Conservation (phyloP, 805 yeast species). For the Blastobotrys robertii region DNA sequence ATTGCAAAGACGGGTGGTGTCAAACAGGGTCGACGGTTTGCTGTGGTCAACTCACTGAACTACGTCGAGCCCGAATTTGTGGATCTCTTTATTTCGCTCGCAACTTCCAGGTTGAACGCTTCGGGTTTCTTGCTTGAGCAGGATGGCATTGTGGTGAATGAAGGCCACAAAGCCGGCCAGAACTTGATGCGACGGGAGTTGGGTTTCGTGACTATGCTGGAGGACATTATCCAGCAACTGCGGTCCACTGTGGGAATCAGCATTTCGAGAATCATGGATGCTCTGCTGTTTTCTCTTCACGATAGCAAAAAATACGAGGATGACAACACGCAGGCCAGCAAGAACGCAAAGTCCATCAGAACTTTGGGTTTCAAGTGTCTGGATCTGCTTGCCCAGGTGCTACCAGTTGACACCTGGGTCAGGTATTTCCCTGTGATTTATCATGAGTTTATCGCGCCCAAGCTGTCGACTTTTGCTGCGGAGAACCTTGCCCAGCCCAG, state of each 20-base stretch:
- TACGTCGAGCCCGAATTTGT: constrained; percentile 35
- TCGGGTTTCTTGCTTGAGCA: constrained; percentile 25
- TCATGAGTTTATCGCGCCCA: constrained; percentile 46
- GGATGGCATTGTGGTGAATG: not conserved
- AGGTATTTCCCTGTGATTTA: constrained; percentile 41
- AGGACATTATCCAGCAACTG: constrained; percentile 46
- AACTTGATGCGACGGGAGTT: constrained; percentile 16
- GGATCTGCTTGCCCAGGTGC: constrained; percentile 45
- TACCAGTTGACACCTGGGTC: constrained; percentile 47
- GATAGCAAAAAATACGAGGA: constrained; percentile 27
- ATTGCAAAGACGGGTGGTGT: constrained; percentile 56
- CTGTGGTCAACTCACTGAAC: constrained; percentile 28
- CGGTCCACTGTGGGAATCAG: constrained; percentile 47
- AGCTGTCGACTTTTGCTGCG: constrained; percentile 55
- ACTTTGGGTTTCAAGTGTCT: constrained; percentile 60
- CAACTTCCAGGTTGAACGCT: constrained; percentile 44
- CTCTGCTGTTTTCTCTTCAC: constrained; percentile 46
- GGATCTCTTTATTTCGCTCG: constrained; percentile 49
- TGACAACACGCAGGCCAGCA: not conserved
- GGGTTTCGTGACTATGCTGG: constrained; percentile 57
- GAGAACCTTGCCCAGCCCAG: constrained; percentile 84
- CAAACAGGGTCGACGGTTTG: constrained; percentile 56
- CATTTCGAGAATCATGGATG: constrained; percentile 42
- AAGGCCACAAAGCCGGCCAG: not conserved
- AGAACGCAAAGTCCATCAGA: constrained; percentile 33